These are phyloP conservation scores for Fusarium sp. DNA, from an alignment of 2,329 filamentous ascomycete genomes.

Conservation along the genomic window DNA sequence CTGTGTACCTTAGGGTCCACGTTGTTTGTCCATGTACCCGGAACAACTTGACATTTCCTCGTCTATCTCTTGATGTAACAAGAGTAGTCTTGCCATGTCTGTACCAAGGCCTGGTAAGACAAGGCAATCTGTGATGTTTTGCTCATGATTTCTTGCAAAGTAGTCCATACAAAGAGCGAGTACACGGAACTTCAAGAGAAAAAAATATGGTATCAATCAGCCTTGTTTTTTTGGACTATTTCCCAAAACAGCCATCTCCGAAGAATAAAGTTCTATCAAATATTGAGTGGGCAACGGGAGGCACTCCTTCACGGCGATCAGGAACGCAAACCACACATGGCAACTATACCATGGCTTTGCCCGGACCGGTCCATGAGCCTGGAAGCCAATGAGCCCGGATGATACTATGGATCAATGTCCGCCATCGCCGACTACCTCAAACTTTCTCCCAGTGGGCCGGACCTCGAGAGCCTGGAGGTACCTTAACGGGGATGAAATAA, in stretches of 20 bases:
- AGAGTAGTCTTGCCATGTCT: background rate
- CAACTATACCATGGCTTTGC: constrained; percentile 15
- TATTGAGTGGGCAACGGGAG: background rate
- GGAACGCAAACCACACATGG: constrained; percentile 8
- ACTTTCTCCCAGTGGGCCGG: constrained; percentile 29
- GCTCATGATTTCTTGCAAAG: background rate
- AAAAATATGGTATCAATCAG: background rate
- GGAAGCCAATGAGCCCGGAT: constrained; percentile 14
- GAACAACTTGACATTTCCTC: background rate
- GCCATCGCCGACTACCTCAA: constrained; percentile 25
- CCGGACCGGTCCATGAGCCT: constrained; percentile 23
- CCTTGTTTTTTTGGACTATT: background rate
- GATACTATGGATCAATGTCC: constrained; percentile 4
- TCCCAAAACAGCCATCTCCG: constrained; percentile 17
- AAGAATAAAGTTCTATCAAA: constrained; percentile 13
- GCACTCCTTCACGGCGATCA: constrained; percentile 22
- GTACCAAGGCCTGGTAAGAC: background rate
- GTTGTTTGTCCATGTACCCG: background rate
- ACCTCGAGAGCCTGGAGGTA: constrained; percentile 2
- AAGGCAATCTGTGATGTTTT: background rate
- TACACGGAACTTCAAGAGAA: background rate
- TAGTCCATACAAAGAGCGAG: background rate
- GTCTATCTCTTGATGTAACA: background rate
- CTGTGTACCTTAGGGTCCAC: background rate
- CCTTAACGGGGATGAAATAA: constrained; percentile 6